Base-by-base conservation (phyloP, 768 basidiomycete species). In the Calvatia gigantea region DNA sequence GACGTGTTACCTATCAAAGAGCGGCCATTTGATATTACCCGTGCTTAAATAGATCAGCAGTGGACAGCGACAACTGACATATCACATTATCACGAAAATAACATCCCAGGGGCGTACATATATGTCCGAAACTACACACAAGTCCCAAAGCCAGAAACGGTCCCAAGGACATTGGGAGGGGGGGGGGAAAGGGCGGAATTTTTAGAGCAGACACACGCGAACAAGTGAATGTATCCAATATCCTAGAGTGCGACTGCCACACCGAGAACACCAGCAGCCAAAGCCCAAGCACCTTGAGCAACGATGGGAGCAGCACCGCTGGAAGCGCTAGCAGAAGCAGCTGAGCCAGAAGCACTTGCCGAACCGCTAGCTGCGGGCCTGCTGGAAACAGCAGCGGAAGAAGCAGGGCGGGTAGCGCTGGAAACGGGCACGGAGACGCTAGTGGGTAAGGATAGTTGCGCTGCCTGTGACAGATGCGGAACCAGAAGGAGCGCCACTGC, bases 231-330 rank as follows among this genome's bases (percentile, higher is more conserved):
- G n/a, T n/a, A n/a, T n/a, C n/a, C n/a, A 17, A 11, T 42, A 23
- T 8, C 21, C 11, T 48, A 55, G 37, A 48, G 37, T 9, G 54
- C 46, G 19, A 48, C 53, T 3, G 53, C 54, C 15, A 55, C 12
- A 38, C 54, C 54, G 7, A 55, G 2, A 6, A 48, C 6, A 32
- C 54, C 38, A 42, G 54, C 54, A n/a, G 45, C 45, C 54, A 55
- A 38, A 25, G 38, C 54, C 54, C 54, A 55, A 3, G 49, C 12
- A 41, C 54, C 46, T 31, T 55, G 45, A 31, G 38, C 28, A 12
- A 15, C 45, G 14, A 41, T 27, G 8, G 45, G 27, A 15, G 17
- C 28, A 41, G 46, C 54, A 21, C 46, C 54, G 15, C 31, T 45
- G 14, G 52, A 17, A 1, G 37, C 21, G 17, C 6, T 32, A 0